A percentile compares a stretch with the other conserved stretches of the same genome.
Conservation (phyloP, 441 rosid genomes). For the Bocquillonia castaneifolia region DNA sequence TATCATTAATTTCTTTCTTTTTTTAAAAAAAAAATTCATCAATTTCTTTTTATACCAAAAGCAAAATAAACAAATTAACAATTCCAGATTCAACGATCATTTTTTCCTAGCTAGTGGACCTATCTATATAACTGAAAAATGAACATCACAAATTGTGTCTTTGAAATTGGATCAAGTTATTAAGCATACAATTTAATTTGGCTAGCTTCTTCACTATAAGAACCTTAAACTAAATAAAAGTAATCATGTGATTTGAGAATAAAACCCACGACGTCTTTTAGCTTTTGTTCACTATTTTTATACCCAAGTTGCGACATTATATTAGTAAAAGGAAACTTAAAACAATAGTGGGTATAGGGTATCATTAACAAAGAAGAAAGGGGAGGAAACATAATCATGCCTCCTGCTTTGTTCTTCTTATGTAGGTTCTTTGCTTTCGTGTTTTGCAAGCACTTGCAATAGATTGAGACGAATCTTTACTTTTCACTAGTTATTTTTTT, state of each 20-base stretch:
- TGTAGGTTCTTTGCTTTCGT: constrained; percentile 8
- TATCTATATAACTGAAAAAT: no score
- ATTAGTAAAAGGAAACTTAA: background rate
- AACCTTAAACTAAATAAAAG: background rate
- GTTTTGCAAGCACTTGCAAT: background rate
- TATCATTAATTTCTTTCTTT: background rate
- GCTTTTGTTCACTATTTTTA: background rate
- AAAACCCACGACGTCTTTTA: background rate
- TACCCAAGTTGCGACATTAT: background rate
- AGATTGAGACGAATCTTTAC: background rate
- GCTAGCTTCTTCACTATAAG: background rate
- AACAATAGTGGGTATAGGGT: background rate
- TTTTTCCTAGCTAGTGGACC: background rate
- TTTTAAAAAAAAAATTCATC: no score
- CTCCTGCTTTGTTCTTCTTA: constrained; percentile 18
- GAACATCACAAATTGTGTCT: no score
- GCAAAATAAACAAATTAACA: constrained; percentile 7
- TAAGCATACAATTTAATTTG: background rate
- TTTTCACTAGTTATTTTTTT: no score
- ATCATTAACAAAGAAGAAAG: constrained; percentile 26
- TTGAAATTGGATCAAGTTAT: background rate
- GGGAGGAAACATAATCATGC: constrained; percentile 25
- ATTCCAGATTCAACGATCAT: background rate
- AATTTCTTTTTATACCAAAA: background rate
- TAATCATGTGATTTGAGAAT: constrained; percentile 23